These are phyloP conservation scores for Sophora flavescens DNA, from an alignment of 306 rosid genomes.

Conservation along the genomic window DNA sequence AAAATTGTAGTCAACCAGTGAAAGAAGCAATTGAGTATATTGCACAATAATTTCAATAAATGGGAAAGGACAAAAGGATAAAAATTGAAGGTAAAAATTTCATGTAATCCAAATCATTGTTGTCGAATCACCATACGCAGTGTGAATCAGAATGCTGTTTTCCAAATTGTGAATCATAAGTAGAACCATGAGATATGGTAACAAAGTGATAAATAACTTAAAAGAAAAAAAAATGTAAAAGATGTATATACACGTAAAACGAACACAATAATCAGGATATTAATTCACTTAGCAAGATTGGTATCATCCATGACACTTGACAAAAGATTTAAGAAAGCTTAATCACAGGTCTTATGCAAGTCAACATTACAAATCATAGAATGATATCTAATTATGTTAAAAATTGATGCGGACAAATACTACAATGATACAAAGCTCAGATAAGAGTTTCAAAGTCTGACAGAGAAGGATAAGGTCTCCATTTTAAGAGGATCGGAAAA, in stretches of 20 bases:
- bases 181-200: slow-evolving; percentile 1
- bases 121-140: neutral
- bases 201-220: neutral
- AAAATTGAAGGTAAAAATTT: neutral
- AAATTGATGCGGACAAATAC: neutral
- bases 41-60: neutral
- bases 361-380: neutral
- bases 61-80: neutral
- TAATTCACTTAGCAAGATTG: neutral
- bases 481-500: neutral
- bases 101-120: neutral
- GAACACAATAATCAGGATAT: neutral
- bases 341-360: neutral
- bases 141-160: neutral
- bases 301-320: neutral
- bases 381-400: neutral
- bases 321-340: slow-evolving; percentile 5
- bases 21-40: slow-evolving; percentile 10
- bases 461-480: neutral
- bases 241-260: neutral
- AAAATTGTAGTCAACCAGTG: neutral
- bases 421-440: neutral
- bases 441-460: neutral
- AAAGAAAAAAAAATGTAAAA: neutral
- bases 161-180: neutral